These are phyloP conservation scores for Aspergillus nomiae DNA, from an alignment of 2,329 filamentous ascomycete genomes.

Conservation along the genomic window DNA sequence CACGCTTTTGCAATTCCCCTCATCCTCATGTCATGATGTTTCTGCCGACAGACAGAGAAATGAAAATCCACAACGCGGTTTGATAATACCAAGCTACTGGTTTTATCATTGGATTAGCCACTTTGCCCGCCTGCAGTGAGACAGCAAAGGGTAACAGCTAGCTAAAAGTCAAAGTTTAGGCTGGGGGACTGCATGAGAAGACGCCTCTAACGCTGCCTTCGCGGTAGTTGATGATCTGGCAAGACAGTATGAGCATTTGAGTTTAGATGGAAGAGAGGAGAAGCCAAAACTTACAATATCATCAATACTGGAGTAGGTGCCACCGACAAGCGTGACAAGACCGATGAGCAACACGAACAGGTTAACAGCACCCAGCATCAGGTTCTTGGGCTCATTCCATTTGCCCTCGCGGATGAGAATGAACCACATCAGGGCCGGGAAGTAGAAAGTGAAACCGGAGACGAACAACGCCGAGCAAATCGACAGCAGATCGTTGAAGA, in stretches of 20 bases:
- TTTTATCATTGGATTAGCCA: neutral
- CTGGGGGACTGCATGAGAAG: constrained; percentile 62
- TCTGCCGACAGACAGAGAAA: neutral
- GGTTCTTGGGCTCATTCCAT: constrained; percentile 41
- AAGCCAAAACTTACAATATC: constrained; percentile 33
- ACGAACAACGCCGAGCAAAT: constrained; percentile 69
- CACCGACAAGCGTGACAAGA: constrained; percentile 71
- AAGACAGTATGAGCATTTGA: constrained; percentile 5
- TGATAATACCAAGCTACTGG: neutral
- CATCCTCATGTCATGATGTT: neutral
- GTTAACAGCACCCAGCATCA: constrained; percentile 65
- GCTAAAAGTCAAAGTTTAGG: neutral
- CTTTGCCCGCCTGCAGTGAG: neutral
- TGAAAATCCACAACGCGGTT: neutral
- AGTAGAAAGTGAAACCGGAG: constrained; percentile 83
- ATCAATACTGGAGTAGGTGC: constrained; percentile 68
- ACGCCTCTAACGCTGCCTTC: constrained; percentile 64
- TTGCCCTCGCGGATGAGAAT: constrained; percentile 30
- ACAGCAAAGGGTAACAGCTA: neutral
- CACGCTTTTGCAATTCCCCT: neutral
- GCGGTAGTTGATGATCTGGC: constrained; percentile 64
- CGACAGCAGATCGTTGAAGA: constrained; percentile 69
- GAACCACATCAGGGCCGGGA: constrained; percentile 51
- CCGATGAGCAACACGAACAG: constrained; percentile 69
- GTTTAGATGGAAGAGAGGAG: neutral